Evolutionary conservation across 306 rosid species (phyloP).

Genomic region (Quercus mongolica): DNA sequence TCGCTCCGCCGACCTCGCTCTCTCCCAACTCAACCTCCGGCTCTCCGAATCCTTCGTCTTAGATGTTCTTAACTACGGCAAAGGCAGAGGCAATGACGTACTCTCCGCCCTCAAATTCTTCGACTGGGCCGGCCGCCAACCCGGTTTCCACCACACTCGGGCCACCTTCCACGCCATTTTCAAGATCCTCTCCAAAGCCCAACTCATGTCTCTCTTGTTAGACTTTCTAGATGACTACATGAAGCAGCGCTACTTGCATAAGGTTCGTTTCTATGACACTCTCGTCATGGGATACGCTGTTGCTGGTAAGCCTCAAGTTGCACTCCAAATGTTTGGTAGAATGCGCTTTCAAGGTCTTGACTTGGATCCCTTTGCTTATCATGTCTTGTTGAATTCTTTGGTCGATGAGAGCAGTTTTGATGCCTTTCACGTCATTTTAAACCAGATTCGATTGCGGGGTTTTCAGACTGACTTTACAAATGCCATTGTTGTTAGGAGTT

Average conservation of each 20-base stretch:
- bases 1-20: constrained; percentile 33
- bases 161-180: constrained; percentile 57
- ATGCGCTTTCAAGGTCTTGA: constrained; percentile 79
- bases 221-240: constrained; percentile 42
- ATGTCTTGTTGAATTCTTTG: constrained; percentile 55
- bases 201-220: constrained; percentile 42
- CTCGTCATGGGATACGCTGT: constrained; percentile 76
- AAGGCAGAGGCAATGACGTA: constrained; percentile 19
- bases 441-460: constrained; percentile 54
- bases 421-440: constrained; percentile 36
- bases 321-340: constrained; percentile 60
- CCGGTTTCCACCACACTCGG: constrained; percentile 52
- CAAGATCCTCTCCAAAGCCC: constrained; percentile 51
- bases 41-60: constrained; percentile 52
- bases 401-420: constrained; percentile 47
- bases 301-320: constrained; percentile 59
- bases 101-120: constrained; percentile 77
- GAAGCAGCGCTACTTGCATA: constrained; percentile 1
- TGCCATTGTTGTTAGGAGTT: constrained; percentile 39
- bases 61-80: constrained; percentile 47
- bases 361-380: constrained; percentile 50
- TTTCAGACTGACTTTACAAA: constrained; percentile 40
- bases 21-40: constrained; percentile 46
- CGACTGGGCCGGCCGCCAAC: constrained; percentile 89
- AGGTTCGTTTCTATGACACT: constrained; percentile 45